Evolutionary conservation across 2,329 filamentous ascomycete species (phyloP), one percentile per base, ranked within the genome.

Genomic region (Monilinia polystroma): DNA sequence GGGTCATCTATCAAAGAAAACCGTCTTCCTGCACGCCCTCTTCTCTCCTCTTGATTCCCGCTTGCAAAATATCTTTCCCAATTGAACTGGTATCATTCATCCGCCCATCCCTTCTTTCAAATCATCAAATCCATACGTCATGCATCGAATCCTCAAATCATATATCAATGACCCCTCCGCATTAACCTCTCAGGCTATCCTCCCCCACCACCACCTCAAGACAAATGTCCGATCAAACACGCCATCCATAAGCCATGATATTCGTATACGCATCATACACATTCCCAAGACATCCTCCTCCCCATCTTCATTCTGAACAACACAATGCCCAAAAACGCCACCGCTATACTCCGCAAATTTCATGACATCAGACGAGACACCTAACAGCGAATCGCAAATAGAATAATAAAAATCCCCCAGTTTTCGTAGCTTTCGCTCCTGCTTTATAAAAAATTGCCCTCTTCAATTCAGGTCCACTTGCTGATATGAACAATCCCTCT

Each of bases 261-360:
- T 59, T 16, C 43, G 11, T 32, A n/a, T 47, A 32, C 41, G 18
- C 10, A 32, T 47, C 26, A 51, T 51, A 12, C 26, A 41, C 29
- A n/a, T 51, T 14, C 56, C 18, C 8, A 47, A 47, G 4, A 35
- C 4, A 8, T 20, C 26, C 51, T 32, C 26, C 14, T 29, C 38
- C 29, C 55, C 41, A 45, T 58, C 55, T 20, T 23, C 41, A 49
- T 23, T 8, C 1, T 12, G 14, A 41, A n/a, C 20, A 58, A 32
- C 18, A 41, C 56, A 47, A 59, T 32, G 26, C 43, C 56, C 26
- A 23, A 35, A 45, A 58, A 58, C 23, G 41, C 41, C 56, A 58
- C 23, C 41, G 56, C 56, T 32, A 47, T 41, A 47, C 23, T 20
- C 41, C 23, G 12, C 11, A 26, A 47, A 47, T 20, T 32, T 5